phyloP scores from a whole-genome alignment of 129 eudicot genomes.

The Tanacetum coccineum region DNA sequence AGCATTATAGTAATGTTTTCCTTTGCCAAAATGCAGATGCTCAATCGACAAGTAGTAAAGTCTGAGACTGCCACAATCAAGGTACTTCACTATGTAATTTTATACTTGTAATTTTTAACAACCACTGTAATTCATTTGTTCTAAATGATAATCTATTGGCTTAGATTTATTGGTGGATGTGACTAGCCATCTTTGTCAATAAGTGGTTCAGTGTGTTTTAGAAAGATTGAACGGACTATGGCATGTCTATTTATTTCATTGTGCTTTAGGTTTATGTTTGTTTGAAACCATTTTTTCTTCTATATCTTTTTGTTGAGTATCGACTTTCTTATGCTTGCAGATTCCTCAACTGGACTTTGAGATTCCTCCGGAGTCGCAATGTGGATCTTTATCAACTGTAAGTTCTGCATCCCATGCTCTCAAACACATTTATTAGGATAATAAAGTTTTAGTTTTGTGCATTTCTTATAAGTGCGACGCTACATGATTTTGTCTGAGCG shows the following conservation, averaged over 20 bases:
- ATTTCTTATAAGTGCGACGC: no score
- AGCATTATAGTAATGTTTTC: conserved; percentile 10
- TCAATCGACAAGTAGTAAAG: conserved; percentile 81
- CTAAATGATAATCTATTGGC: background rate
- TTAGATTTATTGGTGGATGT: conserved; percentile 1
- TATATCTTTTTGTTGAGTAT: background rate
- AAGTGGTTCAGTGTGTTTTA: background rate
- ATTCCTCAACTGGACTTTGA: conserved; percentile 86
- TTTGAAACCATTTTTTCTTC: background rate
- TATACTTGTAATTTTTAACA: background rate
- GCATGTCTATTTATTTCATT: background rate
- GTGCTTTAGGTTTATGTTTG: conserved; percentile 16
- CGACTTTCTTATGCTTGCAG: conserved; percentile 31
- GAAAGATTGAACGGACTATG: background rate
- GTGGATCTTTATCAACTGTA: conserved; percentile 85
- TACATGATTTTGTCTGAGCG: no score
- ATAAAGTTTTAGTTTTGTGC: no score
- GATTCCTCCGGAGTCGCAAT: conserved; percentile 93
- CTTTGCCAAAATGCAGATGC: conserved; percentile 60
- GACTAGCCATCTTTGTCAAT: background rate
- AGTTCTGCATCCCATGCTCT: conserved; percentile 10
- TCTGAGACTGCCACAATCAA: conserved; percentile 83
- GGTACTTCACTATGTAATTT: conserved; percentile 38
- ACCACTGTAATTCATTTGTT: background rate
- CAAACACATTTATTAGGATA: no score